phyloP scores from a whole-genome alignment of 805 yeast genomes.

The Debaryomyces tyrocola region DNA sequence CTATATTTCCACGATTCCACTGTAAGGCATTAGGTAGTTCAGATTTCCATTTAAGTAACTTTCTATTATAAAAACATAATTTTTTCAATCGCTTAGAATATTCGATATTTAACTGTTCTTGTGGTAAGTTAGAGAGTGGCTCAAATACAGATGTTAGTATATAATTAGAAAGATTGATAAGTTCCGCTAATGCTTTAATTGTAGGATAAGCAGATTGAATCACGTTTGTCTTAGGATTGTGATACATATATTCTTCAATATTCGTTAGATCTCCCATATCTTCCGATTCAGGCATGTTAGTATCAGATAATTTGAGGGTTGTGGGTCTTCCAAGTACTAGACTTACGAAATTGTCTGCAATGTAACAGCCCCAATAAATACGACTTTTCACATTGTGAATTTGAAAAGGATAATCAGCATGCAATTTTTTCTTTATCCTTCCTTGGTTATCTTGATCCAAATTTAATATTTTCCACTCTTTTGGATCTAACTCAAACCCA shows the following conservation, averaged over 20 bases:
- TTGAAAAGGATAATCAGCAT: conserved; percentile 7
- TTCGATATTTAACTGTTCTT: neutral
- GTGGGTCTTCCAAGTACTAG: conserved; percentile 10
- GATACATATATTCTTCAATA: conserved; percentile 10
- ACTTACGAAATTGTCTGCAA: conserved; percentile 11
- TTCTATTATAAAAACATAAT: conserved; percentile 4
- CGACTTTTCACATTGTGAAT: conserved; percentile 8
- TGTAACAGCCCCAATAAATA: conserved; percentile 13
- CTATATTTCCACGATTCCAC: conserved; percentile 9
- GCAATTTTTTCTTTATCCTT: neutral
- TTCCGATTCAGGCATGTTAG: conserved; percentile 9
- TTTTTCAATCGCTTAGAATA: conserved; percentile 3
- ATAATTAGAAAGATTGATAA: conserved; percentile 7
- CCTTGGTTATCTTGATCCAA: neutral
- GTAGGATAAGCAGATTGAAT: conserved; percentile 8
- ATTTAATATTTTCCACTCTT: conserved; percentile 9
- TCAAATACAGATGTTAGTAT: conserved; percentile 7
- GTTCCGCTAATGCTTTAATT: conserved; percentile 7
- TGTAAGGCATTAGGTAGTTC: conserved; percentile 3
- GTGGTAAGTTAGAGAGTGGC: neutral
- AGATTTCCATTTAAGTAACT: conserved; percentile 7
- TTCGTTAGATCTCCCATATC: conserved; percentile 11
- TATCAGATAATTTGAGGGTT: conserved; percentile 7
- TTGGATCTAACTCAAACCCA: conserved; percentile 14
- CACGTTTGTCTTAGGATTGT: conserved; percentile 5